Evolutionary conservation across 768 basidiomycete genomes (phyloP).

Genomic region (Collybiopsis confluens): DNA sequence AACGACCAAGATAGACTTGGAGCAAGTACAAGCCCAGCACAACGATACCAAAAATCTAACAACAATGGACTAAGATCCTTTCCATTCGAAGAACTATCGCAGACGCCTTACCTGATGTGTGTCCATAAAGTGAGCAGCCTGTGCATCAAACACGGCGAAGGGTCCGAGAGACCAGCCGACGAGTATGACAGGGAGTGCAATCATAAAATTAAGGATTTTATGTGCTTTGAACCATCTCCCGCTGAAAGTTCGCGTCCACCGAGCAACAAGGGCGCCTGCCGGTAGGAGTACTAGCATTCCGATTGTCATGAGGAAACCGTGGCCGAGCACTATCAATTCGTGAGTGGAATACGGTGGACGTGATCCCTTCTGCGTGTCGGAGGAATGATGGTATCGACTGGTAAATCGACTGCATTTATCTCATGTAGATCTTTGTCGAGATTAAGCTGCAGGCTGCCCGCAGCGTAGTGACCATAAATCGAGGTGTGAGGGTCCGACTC

Average conservation of each 20-base stretch:
- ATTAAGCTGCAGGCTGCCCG: constrained; percentile 29
- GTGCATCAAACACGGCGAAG: constrained; percentile 37
- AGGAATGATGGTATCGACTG: constrained; percentile 8
- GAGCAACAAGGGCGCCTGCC: constrained; percentile 46
- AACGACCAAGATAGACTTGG: constrained; percentile 49
- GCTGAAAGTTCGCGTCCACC: constrained; percentile 49
- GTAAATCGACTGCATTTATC: constrained; percentile 5
- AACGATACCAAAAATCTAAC: constrained; percentile 47
- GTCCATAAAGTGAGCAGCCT: constrained; percentile 39
- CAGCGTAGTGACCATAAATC: constrained; percentile 31
- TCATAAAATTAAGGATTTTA: constrained; percentile 40
- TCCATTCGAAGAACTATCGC: neutral
- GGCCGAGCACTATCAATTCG: constrained; percentile 45
- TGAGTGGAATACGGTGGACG: constrained; percentile 21
- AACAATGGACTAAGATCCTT: neutral
- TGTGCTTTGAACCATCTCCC: constrained; percentile 57
- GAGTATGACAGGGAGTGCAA: constrained; percentile 47
- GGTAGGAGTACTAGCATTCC: constrained; percentile 59
- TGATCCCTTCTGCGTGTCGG: neutral
- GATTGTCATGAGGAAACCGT: constrained; percentile 46
- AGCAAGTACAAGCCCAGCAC: constrained; percentile 47
- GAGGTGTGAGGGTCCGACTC: constrained; percentile 21
- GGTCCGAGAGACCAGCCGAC: constrained; percentile 47
- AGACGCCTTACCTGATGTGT: constrained; percentile 40
- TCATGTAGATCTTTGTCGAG: constrained; percentile 23